These are phyloP conservation scores for Hymenoscyphus scutula DNA, from an alignment of 2,329 filamentous ascomycete genomes.

Conservation along the genomic window DNA sequence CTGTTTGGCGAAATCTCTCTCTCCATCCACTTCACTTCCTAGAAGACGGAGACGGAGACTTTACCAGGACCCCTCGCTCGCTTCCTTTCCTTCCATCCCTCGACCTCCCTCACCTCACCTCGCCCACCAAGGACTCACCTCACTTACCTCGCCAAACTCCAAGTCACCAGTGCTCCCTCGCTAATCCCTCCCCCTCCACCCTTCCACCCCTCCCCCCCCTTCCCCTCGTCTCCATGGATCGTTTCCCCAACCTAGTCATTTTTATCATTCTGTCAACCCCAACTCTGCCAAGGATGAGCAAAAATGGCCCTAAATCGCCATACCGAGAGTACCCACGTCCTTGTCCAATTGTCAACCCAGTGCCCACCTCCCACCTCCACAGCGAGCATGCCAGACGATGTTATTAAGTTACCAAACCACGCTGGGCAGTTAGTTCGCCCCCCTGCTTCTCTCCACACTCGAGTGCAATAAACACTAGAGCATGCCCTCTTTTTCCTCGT, in stretches of 20 bases:
- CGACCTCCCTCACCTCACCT: too few species aligned
- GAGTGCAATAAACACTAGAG: slow-evolving; percentile 29
- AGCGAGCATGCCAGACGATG: neutral
- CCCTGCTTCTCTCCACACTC: slow-evolving; percentile 25
- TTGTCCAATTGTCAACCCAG: slow-evolving; percentile 11
- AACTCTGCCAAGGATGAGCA: slow-evolving; percentile 13
- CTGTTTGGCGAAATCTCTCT: neutral
- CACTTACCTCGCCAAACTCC: neutral
- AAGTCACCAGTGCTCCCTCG: neutral
- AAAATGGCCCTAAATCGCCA: slow-evolving; percentile 16
- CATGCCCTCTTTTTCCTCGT: slow-evolving; percentile 27
- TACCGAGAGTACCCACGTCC: slow-evolving; percentile 8
- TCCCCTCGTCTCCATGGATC: slow-evolving; percentile 10
- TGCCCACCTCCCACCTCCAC: slow-evolving; percentile 5
- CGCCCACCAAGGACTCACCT: neutral
- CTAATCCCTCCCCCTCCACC: slow-evolving; percentile 6
- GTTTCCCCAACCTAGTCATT: slow-evolving; percentile 1
- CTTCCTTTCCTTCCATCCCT: too few species aligned
- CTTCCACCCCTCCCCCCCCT: too few species aligned
- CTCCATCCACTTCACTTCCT: neutral
- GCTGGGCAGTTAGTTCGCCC: neutral
- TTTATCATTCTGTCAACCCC: slow-evolving; percentile 3
- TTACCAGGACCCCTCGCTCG: too few species aligned
- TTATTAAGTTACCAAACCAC: slow-evolving; percentile 16
- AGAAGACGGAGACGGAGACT: too few species aligned